Conservation (phyloP, 306 rosid genomes). For the Nissolia schottii region DNA sequence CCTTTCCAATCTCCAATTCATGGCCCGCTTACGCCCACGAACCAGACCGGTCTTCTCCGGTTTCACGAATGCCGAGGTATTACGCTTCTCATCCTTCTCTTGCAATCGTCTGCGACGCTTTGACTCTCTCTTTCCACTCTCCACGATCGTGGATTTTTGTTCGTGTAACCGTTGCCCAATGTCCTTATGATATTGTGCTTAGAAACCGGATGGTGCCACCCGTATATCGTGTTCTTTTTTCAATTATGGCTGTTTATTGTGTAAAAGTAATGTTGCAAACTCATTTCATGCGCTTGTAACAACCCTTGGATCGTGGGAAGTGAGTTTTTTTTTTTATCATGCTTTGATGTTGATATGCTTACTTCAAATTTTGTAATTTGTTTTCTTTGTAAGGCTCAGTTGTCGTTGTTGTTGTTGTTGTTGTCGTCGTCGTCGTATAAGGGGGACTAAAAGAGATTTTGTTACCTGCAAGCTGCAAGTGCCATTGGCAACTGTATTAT, state of each 20-base stretch:
- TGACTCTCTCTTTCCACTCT: neutral
- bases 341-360: too few relatives aligned
- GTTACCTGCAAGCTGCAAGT: too few relatives aligned
- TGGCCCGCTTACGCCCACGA: neutral
- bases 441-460: too few relatives aligned
- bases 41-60: neutral
- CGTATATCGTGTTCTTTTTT: neutral
- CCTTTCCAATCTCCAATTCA: neutral
- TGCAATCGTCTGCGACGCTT: neutral
- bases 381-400: too few relatives aligned
- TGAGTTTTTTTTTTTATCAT: too few relatives aligned
- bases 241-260: neutral
- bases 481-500: too few relatives aligned
- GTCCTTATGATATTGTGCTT: neutral
- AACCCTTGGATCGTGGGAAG: too few relatives aligned
- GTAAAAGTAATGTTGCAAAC: neutral
- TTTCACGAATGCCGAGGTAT: neutral
- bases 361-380: too few relatives aligned
- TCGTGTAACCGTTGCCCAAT: neutral
- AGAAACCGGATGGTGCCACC: neutral
- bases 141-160: neutral
- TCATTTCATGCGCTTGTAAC: neutral
- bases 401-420: too few relatives aligned
- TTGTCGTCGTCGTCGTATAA: too few relatives aligned
- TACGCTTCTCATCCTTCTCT: neutral